Conservation (phyloP, 495 filamentous ascomycete genomes). For the Hypomontagnella submonticulosa region DNA sequence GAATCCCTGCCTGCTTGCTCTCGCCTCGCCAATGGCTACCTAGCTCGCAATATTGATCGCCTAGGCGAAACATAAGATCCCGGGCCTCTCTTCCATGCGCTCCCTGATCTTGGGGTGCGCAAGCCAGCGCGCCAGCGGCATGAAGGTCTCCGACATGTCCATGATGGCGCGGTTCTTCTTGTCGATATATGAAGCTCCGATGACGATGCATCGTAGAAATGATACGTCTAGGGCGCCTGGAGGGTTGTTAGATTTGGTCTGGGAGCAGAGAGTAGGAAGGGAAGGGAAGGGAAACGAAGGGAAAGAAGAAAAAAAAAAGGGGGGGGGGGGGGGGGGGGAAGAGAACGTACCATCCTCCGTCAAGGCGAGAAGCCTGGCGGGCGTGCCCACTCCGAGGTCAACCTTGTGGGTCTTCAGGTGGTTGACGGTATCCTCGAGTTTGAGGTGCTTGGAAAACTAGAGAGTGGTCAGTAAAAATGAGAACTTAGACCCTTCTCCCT, state of each 20-base stretch:
- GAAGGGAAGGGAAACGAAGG: too few species aligned
- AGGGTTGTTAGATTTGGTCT: conserved; percentile 30
- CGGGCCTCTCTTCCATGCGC: conserved; percentile 40
- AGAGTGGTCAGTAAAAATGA: conserved; percentile 10
- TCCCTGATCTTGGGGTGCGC: conserved; percentile 73
- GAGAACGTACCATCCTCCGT: conserved; percentile 74
- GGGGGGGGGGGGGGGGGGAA: too few species aligned
- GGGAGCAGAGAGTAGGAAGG: background rate
- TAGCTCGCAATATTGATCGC: background rate
- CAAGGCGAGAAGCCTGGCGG: conserved; percentile 80
- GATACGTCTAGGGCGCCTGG: conserved; percentile 74
- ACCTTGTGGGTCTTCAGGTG: conserved; percentile 76
- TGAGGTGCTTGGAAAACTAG: conserved; percentile 95
- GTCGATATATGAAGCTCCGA: conserved; percentile 91
- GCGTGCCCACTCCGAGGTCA: conserved; percentile 90
- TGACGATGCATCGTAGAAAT: conserved; percentile 78
- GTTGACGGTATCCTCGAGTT: conserved; percentile 84
- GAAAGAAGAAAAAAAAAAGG: conserved; percentile 7
- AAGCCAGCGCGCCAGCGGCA: conserved; percentile 77
- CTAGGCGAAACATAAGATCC: background rate
- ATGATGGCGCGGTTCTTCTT: conserved; percentile 90
- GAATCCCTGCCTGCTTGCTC: too few species aligned
- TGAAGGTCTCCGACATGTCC: conserved; percentile 90
- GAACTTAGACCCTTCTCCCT: background rate
- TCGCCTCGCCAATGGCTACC: too few species aligned